Percentiles rank a stretch among this genome's conserved stretches.
These are phyloP conservation scores for Xylariales sp. DNA, from an alignment of 2,329 filamentous ascomycete species.

Conservation along the genomic window DNA sequence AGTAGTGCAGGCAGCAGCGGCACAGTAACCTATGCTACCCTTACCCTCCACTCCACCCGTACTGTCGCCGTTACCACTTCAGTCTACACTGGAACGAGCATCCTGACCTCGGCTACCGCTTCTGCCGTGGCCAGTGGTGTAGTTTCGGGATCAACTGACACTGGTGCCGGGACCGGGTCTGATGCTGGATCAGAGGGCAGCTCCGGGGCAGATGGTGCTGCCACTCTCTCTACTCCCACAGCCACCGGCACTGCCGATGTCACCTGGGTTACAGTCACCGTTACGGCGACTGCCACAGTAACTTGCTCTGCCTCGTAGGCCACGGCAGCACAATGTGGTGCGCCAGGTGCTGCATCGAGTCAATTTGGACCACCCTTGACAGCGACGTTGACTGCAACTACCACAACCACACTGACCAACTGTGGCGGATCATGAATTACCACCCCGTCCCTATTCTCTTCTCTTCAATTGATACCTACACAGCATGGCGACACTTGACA, in stretches of 20 bases:
- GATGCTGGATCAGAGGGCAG: background rate
- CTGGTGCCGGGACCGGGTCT: background rate
- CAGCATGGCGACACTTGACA: no score
- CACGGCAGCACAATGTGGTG: conserved; percentile 6
- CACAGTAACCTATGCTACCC: background rate
- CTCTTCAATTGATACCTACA: no score
- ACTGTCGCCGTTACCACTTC: background rate
- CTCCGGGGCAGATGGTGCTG: conserved; percentile 3
- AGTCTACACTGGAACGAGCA: background rate
- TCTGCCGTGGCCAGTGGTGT: conserved; percentile 3
- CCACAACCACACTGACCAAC: conserved; percentile 6
- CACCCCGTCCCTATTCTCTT: conserved; percentile 9
- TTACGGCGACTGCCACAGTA: conserved; percentile 21
- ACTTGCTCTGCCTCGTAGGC: conserved; percentile 14
- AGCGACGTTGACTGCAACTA: conserved; percentile 12
- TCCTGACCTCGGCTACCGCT: background rate
- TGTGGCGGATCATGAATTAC: conserved; percentile 8
- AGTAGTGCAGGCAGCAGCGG: conserved; percentile 3
- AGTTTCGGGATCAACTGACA: background rate
- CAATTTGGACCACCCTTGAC: conserved; percentile 4
- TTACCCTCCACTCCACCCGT: background rate
- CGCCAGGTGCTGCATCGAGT: background rate
- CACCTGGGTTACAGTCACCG: conserved; percentile 22
- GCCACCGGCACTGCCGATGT: conserved; percentile 8
- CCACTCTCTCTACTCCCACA: conserved; percentile 12